Percentiles rank a stretch among this genome's conserved stretches.
Conservation (phyloP, 306 rosid genomes). For the Erythrophleum fordii region DNA sequence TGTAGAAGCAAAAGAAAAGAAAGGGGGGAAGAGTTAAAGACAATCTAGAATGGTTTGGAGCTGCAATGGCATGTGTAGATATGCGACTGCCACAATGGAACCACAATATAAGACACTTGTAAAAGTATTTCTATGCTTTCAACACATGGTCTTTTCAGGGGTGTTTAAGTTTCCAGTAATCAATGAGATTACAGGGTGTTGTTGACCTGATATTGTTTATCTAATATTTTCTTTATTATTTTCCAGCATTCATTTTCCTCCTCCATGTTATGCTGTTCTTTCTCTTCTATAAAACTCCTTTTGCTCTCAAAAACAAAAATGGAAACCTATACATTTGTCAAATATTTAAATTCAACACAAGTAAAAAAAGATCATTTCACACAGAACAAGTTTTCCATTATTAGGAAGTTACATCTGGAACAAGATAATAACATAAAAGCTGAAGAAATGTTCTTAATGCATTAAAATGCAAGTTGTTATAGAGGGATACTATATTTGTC, state of each 20-base stretch:
- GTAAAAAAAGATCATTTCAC: not conserved
- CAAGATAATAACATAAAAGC: not conserved
- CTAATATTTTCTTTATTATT: slow-evolving; percentile 6
- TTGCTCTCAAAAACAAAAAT: not conserved
- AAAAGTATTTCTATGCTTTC: not conserved
- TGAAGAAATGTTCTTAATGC: not conserved
- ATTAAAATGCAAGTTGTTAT: not conserved
- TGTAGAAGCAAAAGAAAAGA: slow-evolving; percentile 42
- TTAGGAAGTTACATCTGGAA: not conserved
- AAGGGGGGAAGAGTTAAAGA: not conserved
- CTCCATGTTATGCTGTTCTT: not conserved
- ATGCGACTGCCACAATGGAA: not conserved
- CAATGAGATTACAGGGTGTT: not conserved
- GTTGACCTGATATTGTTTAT: not conserved
- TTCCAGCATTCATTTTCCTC: slow-evolving; percentile 3
- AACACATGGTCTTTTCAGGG: not conserved
- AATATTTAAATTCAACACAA: not conserved
- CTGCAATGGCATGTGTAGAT: not conserved
- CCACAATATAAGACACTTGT: not conserved
- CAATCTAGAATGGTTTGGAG: not conserved
- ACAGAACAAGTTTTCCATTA: not conserved
- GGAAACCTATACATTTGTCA: not conserved
- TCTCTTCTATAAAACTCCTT: slow-evolving; percentile 1
- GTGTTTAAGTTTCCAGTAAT: not conserved
- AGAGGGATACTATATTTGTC: not conserved